Percentiles rank a stretch among this genome's conserved stretches.
Evolutionary conservation across 2,329 filamentous ascomycete species (phyloP).

Genomic region (Trichoderma sp.): DNA sequence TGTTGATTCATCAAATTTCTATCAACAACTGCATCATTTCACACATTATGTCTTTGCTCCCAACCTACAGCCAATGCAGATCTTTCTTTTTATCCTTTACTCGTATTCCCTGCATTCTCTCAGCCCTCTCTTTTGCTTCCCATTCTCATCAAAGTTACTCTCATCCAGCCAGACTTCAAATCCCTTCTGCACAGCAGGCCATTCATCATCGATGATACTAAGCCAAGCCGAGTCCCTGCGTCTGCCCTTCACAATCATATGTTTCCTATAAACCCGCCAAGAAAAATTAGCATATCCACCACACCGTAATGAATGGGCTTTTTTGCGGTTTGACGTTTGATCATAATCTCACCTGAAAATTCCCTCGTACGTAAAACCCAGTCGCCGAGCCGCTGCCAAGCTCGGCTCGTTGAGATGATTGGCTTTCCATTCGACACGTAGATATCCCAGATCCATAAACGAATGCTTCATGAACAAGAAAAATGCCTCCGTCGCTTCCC

Average conservation of each 20-base stretch:
- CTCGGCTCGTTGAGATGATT: slow-evolving; percentile 56
- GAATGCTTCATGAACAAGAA: slow-evolving; percentile 55
- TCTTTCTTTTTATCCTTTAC: background rate
- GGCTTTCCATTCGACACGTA: slow-evolving; percentile 64
- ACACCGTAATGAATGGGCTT: background rate
- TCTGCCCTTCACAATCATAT: slow-evolving; percentile 58
- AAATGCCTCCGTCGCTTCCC: slow-evolving; percentile 55
- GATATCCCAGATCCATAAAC: slow-evolving; percentile 53
- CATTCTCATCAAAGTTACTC: slow-evolving; percentile 55
- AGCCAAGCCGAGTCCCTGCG: slow-evolving; percentile 61
- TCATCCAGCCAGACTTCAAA: slow-evolving; percentile 55
- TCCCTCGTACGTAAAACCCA: slow-evolving; percentile 61
- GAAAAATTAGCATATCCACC: background rate
- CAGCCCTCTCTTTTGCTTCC: slow-evolving; percentile 49
- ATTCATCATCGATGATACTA: slow-evolving; percentile 58
- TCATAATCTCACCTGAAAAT: slow-evolving; percentile 46
- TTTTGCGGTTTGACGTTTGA: background rate
- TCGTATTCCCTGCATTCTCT: slow-evolving; percentile 32
- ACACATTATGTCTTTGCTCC: background rate
- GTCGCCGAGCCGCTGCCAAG: slow-evolving; percentile 51
- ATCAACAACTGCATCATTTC: background rate
- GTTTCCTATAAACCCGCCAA: slow-evolving; percentile 40
- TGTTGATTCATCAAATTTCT: background rate
- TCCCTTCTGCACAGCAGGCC: slow-evolving; percentile 45
- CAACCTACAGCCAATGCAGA: background rate